Evolutionary conservation across 352 stramenopile species (phyloP).

Genomic region (Phytophthora lateralis): DNA sequence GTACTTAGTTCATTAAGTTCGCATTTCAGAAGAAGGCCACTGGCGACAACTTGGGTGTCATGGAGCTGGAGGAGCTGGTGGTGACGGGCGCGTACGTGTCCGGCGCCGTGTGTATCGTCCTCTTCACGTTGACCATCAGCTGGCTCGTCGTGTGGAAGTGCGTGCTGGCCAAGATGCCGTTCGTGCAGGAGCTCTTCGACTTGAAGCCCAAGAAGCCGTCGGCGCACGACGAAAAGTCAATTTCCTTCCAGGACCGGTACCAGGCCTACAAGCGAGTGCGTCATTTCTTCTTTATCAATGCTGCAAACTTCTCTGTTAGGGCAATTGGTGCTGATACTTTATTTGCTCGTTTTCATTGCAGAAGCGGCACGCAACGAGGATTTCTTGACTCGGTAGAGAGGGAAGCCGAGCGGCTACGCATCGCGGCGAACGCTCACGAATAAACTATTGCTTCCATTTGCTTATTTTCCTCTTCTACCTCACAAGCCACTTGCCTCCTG

Average conservation of each 20-base stretch:
- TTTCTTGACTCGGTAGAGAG: constrained; percentile 27
- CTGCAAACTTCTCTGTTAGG: neutral
- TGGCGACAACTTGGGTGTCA: constrained; percentile 9
- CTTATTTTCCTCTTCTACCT: constrained; percentile 30
- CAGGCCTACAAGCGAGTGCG: constrained; percentile 66
- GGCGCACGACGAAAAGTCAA: constrained; percentile 43
- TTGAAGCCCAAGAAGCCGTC: constrained; percentile 66
- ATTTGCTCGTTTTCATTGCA: constrained; percentile 26
- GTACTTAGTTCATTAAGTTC: constrained; percentile 34
- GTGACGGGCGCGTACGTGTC: constrained; percentile 74
- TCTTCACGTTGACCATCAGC: constrained; percentile 74
- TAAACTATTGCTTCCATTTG: constrained; percentile 34
- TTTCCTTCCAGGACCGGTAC: constrained; percentile 81
- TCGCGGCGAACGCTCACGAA: constrained; percentile 24
- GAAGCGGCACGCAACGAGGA: constrained; percentile 50
- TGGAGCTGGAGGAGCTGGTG: constrained; percentile 54
- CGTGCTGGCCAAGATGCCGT: constrained; percentile 83
- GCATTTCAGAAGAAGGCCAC: constrained; percentile 21
- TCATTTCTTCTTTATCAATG: neutral
- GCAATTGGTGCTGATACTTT: constrained; percentile 17
- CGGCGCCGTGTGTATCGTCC: constrained; percentile 78
- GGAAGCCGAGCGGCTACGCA: constrained; percentile 17
- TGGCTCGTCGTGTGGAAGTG: constrained; percentile 89
- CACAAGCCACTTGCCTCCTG: constrained; percentile 75
- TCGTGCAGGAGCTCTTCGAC: constrained; percentile 85